Conservation (phyloP, 768 basidiomycete genomes). For the Leccinum subtestaceum region DNA sequence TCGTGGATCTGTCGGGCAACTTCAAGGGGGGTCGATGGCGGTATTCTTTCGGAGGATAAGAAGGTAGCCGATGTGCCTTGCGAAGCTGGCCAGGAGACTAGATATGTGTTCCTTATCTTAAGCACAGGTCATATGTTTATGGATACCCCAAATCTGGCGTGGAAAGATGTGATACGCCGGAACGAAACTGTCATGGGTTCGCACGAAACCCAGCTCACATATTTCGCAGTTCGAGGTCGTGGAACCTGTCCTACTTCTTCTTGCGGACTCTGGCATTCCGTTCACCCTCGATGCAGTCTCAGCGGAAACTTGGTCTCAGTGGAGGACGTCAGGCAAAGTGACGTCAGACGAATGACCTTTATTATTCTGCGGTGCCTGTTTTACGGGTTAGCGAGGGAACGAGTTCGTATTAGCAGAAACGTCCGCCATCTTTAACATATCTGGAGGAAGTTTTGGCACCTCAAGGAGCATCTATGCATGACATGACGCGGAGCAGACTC, state of each 20-base stretch:
- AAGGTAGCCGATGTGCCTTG: background rate
- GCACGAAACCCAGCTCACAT: constrained; percentile 20
- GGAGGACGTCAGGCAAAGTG: constrained; percentile 16
- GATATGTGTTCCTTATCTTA: background rate
- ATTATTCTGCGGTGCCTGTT: constrained; percentile 25
- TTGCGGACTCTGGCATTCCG: constrained; percentile 23
- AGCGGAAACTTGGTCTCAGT: constrained; percentile 12
- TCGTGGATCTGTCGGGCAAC: constrained; percentile 27
- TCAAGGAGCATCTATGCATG: constrained; percentile 11
- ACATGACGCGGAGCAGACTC: background rate
- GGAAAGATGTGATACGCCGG: background rate
- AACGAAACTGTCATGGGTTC: background rate
- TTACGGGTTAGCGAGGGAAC: constrained; percentile 16
- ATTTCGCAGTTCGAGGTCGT: constrained; percentile 23
- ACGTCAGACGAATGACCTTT: constrained; percentile 10
- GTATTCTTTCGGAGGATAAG: constrained; percentile 21
- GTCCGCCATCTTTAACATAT: constrained; percentile 24
- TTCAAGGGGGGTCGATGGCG: constrained; percentile 28
- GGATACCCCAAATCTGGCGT: background rate
- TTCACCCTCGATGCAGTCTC: constrained; percentile 22
- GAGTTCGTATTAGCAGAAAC: constrained; percentile 26
- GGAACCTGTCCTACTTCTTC: constrained; percentile 28
- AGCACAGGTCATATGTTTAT: background rate
- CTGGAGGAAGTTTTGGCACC: constrained; percentile 22
- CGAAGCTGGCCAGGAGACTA: background rate